Evolutionary conservation across 2,329 filamentous ascomycete species (phyloP).

Genomic region (Tolypocladium cylindrosporum): DNA sequence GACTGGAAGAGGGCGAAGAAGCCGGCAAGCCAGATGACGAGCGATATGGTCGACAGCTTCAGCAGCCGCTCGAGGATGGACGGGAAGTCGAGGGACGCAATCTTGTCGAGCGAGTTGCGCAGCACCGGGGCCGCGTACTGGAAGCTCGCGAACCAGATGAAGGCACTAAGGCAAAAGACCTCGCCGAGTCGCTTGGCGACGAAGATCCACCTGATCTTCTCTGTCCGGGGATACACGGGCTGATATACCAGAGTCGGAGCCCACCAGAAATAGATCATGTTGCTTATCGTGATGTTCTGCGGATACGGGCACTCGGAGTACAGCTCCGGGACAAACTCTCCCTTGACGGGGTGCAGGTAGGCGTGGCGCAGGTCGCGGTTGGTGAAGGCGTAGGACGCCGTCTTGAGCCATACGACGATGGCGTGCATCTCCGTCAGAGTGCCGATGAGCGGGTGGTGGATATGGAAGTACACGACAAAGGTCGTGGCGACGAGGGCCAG

Average conservation of each 20-base stretch:
- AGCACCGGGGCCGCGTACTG: constrained; percentile 91
- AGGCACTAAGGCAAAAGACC: constrained; percentile 65
- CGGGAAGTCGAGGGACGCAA: constrained; percentile 67
- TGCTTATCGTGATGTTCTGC: constrained; percentile 76
- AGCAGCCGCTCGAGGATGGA: constrained; percentile 83
- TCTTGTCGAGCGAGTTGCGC: constrained; percentile 80
- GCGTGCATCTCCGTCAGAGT: constrained; percentile 86
- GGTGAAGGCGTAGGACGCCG: constrained; percentile 89
- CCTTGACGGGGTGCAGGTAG: constrained; percentile 64
- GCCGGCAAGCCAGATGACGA: constrained; percentile 93
- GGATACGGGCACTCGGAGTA: constrained; percentile 84
- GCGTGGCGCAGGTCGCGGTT: constrained; percentile 92
- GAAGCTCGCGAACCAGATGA: constrained; percentile 91
- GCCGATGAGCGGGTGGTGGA: constrained; percentile 89
- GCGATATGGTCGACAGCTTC: constrained; percentile 89
- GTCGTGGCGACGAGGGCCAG: constrained; percentile 73
- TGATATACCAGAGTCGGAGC: constrained; percentile 95
- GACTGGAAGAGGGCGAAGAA: constrained; percentile 97
- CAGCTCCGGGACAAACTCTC: constrained; percentile 66
- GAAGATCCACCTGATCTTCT: constrained; percentile 76
- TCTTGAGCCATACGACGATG: constrained; percentile 93
- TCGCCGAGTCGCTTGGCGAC: constrained; percentile 76
- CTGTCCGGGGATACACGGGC: constrained; percentile 83
- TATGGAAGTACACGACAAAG: constrained; percentile 77
- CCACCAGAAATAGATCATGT: constrained; percentile 95